phyloP scores from a whole-genome alignment of 129 eudicot species.

The Flaveria brownii region DNA sequence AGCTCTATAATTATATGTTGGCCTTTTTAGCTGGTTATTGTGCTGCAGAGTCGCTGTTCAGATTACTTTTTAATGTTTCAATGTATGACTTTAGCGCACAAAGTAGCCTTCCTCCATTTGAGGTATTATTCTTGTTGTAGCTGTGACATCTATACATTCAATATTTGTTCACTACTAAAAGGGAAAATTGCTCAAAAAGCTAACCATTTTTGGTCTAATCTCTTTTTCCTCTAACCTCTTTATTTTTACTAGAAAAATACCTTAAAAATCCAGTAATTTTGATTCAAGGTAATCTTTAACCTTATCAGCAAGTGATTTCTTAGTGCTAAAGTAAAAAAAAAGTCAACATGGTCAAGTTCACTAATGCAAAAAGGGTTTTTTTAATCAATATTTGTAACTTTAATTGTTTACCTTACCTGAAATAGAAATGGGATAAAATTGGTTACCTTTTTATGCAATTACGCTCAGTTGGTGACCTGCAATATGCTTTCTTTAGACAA shows the following conservation, averaged over 20 bases:
- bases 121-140: constrained; percentile 41
- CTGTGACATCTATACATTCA: background rate
- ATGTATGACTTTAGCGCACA: constrained; percentile 51
- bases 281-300: background rate
- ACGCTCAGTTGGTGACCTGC: background rate
- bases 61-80: constrained; percentile 53
- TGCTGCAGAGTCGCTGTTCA: constrained; percentile 56
- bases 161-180: background rate
- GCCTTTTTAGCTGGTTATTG: constrained; percentile 58
- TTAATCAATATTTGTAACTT: background rate
- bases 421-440: background rate
- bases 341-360: background rate
- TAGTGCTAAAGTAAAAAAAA: background rate
- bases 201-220: background rate
- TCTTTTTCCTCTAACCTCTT: background rate
- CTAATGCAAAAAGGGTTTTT: background rate
- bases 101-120: constrained; percentile 59
- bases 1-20: constrained; percentile 46
- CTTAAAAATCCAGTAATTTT: background rate
- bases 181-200: background rate
- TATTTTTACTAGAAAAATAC: background rate
- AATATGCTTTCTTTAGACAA: constrained; percentile 11
- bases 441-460: background rate
- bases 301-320: background rate
- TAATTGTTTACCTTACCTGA: background rate